Evolutionary conservation across 2,329 filamentous ascomycete genomes (phyloP).

Genomic region (Fusarium longipes): DNA sequence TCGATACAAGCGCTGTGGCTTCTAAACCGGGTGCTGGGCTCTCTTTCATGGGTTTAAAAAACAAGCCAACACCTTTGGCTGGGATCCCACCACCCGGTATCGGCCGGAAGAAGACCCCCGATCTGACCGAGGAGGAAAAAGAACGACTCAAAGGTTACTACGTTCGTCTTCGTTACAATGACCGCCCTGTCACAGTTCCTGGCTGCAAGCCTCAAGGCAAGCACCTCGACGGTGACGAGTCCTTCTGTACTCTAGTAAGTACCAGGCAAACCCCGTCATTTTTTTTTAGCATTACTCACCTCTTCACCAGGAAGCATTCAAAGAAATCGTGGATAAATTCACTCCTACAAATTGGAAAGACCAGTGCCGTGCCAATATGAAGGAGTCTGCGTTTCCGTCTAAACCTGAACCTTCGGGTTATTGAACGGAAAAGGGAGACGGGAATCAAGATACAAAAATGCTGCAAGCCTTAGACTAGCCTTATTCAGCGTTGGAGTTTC

Average conservation of each 20-base stretch:
- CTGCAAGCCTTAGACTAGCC: neutral
- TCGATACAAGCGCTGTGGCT: constrained; percentile 44
- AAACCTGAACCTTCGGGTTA: constrained; percentile 66
- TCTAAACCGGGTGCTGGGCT: constrained; percentile 38
- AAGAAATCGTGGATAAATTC: constrained; percentile 89
- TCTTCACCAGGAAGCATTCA: constrained; percentile 81
- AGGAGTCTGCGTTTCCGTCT: constrained; percentile 58
- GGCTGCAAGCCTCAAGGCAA: constrained; percentile 82
- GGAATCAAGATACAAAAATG: neutral
- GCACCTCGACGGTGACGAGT: constrained; percentile 86
- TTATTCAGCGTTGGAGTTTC: constrained; percentile 5
- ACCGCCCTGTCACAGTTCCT: constrained; percentile 81
- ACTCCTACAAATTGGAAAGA: constrained; percentile 82
- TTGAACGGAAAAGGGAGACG: neutral
- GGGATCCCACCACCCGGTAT: constrained; percentile 60
- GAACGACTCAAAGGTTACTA: constrained; percentile 78
- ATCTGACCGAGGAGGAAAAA: constrained; percentile 68
- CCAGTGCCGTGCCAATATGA: constrained; percentile 61
- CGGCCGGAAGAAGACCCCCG: constrained; percentile 67
- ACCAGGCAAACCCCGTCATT: neutral
- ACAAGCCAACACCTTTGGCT: constrained; percentile 29
- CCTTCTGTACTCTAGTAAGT: constrained; percentile 87
- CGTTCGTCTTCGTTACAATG: constrained; percentile 92
- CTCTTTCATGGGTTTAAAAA: constrained; percentile 44
- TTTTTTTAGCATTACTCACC: constrained; percentile 9